Conservation (phyloP, 2,329 filamentous ascomycete genomes). For the Ascochyta fabae region DNA sequence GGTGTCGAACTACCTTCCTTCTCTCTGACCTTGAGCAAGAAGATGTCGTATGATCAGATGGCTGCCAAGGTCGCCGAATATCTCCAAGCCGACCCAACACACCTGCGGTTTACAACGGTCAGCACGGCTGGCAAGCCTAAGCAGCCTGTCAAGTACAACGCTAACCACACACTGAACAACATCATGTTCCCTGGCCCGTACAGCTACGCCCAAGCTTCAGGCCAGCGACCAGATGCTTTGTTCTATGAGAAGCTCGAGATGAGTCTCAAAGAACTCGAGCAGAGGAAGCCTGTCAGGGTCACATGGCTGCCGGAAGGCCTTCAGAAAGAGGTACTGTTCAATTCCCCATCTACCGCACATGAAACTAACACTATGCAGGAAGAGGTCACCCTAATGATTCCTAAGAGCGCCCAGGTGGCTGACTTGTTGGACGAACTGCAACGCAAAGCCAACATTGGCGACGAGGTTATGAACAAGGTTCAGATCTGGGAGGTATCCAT, state of each 20-base stretch:
- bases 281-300: constrained; percentile 85
- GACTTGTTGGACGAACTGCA: constrained; percentile 79
- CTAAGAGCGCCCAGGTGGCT: constrained; percentile 80
- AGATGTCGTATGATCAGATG: constrained; percentile 88
- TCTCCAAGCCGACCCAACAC: constrained; percentile 78
- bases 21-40: constrained; percentile 79
- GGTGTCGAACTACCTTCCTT: constrained; percentile 70
- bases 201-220: constrained; percentile 70
- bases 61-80: constrained; percentile 81
- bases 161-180: constrained; percentile 72
- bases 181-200: constrained; percentile 77
- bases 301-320: constrained; percentile 89
- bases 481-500: constrained; percentile 83
- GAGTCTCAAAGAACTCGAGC: constrained; percentile 90
- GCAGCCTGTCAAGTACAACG: constrained; percentile 74
- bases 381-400: constrained; percentile 79
- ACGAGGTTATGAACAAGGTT: constrained; percentile 75
- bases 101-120: constrained; percentile 90
- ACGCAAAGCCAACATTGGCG: constrained; percentile 79
- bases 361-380: constrained; percentile 61
- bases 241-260: constrained; percentile 96
- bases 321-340: constrained; percentile 75
- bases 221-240: constrained; percentile 76
- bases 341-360: neutral
- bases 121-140: constrained; percentile 82